Evolutionary conservation across 202 grass and related monocot species (phyloP).

Genomic region (Eragrostis tef): DNA sequence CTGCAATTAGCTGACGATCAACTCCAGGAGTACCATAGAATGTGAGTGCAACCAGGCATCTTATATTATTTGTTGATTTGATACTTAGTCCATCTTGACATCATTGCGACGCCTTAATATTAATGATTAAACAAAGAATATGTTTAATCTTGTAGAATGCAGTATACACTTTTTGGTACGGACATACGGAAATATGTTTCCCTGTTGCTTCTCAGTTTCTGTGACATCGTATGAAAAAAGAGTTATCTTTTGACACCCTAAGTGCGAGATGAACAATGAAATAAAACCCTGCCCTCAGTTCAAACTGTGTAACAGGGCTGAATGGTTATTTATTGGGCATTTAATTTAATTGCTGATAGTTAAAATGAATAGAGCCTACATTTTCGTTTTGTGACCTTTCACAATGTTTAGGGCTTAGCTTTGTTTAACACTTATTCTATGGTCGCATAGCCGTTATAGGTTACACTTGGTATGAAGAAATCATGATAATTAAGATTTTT

Average conservation of each 20-base stretch:
- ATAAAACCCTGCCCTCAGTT: neutral
- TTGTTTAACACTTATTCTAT: neutral
- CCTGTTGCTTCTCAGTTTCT: neutral
- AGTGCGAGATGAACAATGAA: neutral
- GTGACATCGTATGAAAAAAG: neutral
- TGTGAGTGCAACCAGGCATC: conserved; percentile 60
- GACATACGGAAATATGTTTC: neutral
- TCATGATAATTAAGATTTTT: neutral
- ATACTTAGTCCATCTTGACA: conserved; percentile 12
- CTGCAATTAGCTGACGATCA: conserved; percentile 88
- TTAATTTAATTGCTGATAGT: neutral
- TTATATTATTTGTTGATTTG: conserved; percentile 23
- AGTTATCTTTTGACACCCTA: too few species aligned
- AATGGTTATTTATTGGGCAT: neutral
- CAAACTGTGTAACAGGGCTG: neutral
- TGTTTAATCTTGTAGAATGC: neutral
- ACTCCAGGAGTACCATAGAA: conserved; percentile 86
- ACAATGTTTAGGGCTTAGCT: neutral
- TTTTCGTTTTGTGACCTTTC: neutral
- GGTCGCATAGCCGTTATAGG: neutral
- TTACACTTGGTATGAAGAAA: neutral
- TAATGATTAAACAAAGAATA: neutral
- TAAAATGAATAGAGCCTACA: neutral
- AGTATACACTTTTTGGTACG: neutral
- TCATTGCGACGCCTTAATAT: neutral